Percentiles rank a stretch among this genome's conserved stretches.
Conservation (phyloP, 345 rosid genomes). For the Excoecaria cochinchinensis region DNA sequence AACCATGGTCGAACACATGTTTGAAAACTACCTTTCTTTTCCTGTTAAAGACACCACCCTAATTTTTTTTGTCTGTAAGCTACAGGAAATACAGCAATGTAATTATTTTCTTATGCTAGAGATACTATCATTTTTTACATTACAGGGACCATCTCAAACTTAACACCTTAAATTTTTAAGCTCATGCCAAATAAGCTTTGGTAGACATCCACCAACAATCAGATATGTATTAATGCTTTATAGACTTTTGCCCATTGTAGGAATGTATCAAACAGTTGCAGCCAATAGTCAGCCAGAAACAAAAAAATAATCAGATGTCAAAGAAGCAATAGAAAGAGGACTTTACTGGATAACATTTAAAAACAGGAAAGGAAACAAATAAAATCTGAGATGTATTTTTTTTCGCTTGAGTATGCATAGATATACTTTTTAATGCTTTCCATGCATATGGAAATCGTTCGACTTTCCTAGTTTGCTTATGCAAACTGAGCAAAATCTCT, state of each 20-base stretch:
- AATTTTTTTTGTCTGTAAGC: too few relatives aligned
- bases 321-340: not conserved
- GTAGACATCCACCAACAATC: not conserved
- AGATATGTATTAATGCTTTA: not conserved
- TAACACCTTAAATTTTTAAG: not conserved
- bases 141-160: not conserved
- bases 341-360: not conserved
- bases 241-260: not conserved
- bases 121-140: not conserved
- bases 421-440: too few relatives aligned
- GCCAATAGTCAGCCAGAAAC: not conserved
- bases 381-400: too few relatives aligned
- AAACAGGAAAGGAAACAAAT: too few relatives aligned
- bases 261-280: not conserved
- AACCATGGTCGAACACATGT: too few relatives aligned
- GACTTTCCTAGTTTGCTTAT: too few relatives aligned
- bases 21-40: too few relatives aligned
- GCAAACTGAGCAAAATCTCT: not conserved
- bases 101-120: not conserved
- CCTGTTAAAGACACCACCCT: too few relatives aligned
- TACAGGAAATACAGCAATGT: not conserved
- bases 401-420: too few relatives aligned
- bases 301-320: not conserved
- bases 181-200: not conserved
- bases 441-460: too few relatives aligned